A percentile compares a stretch with the other conserved stretches of the same genome.
Conservation (phyloP, 163 green algal species). For the Picocystis sp. region DNA sequence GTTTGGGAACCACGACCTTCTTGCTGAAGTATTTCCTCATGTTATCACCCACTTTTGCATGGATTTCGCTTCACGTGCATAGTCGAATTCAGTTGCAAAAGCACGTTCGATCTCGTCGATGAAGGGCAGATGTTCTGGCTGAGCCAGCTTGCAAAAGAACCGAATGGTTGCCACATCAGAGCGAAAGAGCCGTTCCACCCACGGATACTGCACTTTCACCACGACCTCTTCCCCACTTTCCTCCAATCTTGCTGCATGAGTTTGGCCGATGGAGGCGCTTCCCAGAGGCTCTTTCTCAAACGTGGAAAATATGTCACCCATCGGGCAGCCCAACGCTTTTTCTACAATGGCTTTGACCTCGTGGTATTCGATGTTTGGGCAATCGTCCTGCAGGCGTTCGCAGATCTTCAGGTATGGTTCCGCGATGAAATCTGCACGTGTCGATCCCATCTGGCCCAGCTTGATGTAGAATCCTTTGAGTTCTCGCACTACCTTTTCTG, state of each 20-base stretch:
- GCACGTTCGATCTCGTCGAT: conserved; percentile 15
- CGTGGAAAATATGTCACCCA: conserved; percentile 7
- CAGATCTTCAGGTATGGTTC: conserved; percentile 1
- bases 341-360: neutral
- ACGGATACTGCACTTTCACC: conserved; percentile 34
- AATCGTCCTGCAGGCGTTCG: too few relatives aligned
- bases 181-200: conserved; percentile 13
- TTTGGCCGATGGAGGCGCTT: conserved; percentile 19
- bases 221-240: conserved; percentile 15
- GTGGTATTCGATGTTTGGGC: too few relatives aligned
- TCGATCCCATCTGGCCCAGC: conserved; percentile 5
- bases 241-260: conserved; percentile 19
- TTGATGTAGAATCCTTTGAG: conserved; percentile 8
- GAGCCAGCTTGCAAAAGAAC: conserved; percentile 14
- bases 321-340: neutral
- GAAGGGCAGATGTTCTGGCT: conserved; percentile 11
- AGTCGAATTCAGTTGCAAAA: conserved; percentile 21
- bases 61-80: conserved; percentile 15
- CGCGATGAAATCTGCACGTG: neutral
- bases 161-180: conserved; percentile 11
- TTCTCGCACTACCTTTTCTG: neutral
- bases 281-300: conserved; percentile 18
- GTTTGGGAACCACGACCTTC: conserved; percentile 10
- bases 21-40: conserved; percentile 4
- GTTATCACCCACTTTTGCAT: conserved; percentile 3